A percentile compares a stretch with the other conserved stretches of the same genome.
These are phyloP conservation scores for Cladophialophora immunda DNA, from an alignment of 2,329 filamentous ascomycete genomes.

Conservation along the genomic window DNA sequence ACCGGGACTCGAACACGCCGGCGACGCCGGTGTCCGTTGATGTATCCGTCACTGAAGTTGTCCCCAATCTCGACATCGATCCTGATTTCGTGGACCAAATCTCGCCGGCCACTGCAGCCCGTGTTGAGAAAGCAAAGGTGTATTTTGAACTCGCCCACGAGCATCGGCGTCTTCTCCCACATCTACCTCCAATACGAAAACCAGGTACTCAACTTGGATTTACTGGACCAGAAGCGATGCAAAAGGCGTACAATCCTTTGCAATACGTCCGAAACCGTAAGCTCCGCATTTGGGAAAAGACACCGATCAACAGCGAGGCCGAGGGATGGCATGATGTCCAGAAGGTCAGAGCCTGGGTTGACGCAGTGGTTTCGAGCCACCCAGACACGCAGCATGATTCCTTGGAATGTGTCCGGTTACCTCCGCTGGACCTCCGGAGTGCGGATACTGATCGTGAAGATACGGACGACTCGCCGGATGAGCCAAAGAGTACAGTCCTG, in stretches of 20 bases:
- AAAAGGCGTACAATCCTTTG: conserved; percentile 83
- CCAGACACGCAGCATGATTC: conserved; percentile 55
- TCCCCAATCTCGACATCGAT: conserved; percentile 44
- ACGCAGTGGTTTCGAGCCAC: conserved; percentile 67
- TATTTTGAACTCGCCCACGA: conserved; percentile 87
- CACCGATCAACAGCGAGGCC: conserved; percentile 74
- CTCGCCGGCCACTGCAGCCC: conserved; percentile 79
- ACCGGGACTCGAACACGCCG: conserved; percentile 40
- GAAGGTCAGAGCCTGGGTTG: conserved; percentile 78
- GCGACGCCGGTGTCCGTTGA: conserved; percentile 26
- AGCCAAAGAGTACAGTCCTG: conserved; percentile 49
- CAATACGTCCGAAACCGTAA: conserved; percentile 93
- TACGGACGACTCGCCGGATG: conserved; percentile 33
- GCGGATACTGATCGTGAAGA: conserved; percentile 41
- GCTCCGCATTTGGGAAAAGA: conserved; percentile 79
- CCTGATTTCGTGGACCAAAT: conserved; percentile 60
- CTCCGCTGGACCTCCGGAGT: conserved; percentile 46
- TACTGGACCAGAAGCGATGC: conserved; percentile 44
- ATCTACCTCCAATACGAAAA: conserved; percentile 73
- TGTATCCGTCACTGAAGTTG: conserved; percentile 37
- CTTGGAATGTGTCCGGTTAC: conserved; percentile 56
- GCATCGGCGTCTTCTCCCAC: conserved; percentile 80
- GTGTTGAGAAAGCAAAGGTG: conserved; percentile 83
- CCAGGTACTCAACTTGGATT: conserved; percentile 33
- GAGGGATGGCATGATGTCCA: conserved; percentile 80